These are phyloP conservation scores for Pyrrhoderma noxium DNA, from an alignment of 1,284 basidiomycete genomes.

Conservation along the genomic window DNA sequence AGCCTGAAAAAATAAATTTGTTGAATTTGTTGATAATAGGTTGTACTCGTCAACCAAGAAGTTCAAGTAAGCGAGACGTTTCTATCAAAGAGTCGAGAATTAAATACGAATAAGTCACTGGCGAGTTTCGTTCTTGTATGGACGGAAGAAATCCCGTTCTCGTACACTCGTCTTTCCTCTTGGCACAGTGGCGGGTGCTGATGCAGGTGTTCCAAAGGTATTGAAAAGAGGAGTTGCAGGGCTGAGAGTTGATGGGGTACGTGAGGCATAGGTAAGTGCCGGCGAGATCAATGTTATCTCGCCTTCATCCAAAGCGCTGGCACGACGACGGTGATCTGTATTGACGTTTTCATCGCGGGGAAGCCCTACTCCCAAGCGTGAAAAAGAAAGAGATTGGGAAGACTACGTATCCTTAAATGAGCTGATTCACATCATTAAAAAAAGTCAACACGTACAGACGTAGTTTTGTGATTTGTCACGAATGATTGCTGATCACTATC, in stretches of 20 bases:
- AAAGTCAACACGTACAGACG: neutral
- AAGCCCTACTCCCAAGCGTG: neutral
- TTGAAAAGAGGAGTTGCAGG: conserved; percentile 55
- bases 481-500: neutral
- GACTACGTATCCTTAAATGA: neutral
- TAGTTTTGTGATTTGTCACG: neutral
- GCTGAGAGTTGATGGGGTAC: conserved; percentile 53
- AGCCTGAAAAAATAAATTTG: neutral
- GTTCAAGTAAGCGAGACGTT: neutral
- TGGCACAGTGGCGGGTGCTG: conserved; percentile 14
- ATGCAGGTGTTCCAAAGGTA: conserved; percentile 16
- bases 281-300: conserved; percentile 26
- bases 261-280: conserved; percentile 52
- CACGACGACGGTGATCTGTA: conserved; percentile 1
- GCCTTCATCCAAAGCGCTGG: conserved; percentile 31
- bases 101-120: conserved; percentile 11
- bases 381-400: neutral
- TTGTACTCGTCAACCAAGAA: conserved; percentile 5
- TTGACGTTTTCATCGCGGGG: neutral
- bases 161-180: conserved; percentile 4
- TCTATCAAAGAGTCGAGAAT: too few relatives aligned
- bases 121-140: conserved; percentile 11
- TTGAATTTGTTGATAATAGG: neutral
- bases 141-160: conserved; percentile 8
- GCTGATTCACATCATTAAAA: neutral